phyloP scores from a whole-genome alignment of 2,329 filamentous ascomycete species.

The Dactylellina parvicollis region DNA sequence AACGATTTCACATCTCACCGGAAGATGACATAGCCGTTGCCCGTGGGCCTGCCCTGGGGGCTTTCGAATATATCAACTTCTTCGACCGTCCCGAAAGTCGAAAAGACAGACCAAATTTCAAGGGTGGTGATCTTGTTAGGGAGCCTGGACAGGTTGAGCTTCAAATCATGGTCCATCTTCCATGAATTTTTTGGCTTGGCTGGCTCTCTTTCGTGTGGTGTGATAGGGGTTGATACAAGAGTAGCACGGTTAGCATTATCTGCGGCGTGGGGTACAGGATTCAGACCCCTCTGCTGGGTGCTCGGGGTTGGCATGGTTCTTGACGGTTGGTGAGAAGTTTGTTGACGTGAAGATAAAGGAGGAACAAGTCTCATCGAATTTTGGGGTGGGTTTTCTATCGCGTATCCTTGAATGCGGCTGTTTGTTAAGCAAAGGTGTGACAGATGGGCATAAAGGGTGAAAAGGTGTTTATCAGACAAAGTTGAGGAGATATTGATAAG shows the following conservation, averaged over 20 bases:
- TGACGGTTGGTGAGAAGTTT: background rate
- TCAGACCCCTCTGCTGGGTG: background rate
- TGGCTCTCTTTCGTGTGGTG: background rate
- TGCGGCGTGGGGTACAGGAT: background rate
- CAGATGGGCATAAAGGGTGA: background rate
- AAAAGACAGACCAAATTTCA: slow-evolving; percentile 22
- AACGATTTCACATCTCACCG: slow-evolving; percentile 17
- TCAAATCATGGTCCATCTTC: slow-evolving; percentile 9
- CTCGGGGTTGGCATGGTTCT: slow-evolving; percentile 5
- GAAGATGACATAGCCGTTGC: slow-evolving; percentile 14
- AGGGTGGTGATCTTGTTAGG: slow-evolving; percentile 13
- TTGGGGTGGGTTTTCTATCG: background rate
- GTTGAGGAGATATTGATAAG: slow-evolving; percentile 20
- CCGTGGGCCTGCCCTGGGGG: background rate
- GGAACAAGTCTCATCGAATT: background rate
- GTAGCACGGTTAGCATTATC: background rate
- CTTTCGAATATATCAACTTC: slow-evolving; percentile 29
- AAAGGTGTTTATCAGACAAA: background rate
- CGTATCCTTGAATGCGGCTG: slow-evolving; percentile 3
- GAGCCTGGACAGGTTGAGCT: slow-evolving; percentile 21
- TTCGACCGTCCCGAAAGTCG: slow-evolving; percentile 1
- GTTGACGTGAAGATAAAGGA: background rate
- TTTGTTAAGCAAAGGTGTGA: background rate
- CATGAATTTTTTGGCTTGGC: background rate
- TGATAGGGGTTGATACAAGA: background rate